These are phyloP conservation scores for Onygenales sp. DNA, from an alignment of 2,329 filamentous ascomycete genomes.

Conservation along the genomic window DNA sequence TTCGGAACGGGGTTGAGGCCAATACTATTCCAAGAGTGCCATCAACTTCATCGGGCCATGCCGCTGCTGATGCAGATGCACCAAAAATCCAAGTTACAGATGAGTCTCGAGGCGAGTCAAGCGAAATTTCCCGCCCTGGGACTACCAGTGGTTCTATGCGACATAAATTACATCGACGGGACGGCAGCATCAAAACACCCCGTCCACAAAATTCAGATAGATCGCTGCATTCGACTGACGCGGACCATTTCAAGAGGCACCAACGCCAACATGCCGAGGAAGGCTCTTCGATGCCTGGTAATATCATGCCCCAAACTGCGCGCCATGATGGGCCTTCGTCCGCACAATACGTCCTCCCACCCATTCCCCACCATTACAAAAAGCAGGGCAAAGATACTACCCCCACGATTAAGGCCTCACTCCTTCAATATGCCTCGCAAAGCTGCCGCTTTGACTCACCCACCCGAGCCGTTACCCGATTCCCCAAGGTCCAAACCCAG, in stretches of 20 bases:
- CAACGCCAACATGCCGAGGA: slow-evolving; percentile 1
- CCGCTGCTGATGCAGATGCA: slow-evolving; percentile 28
- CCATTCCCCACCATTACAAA: slow-evolving; percentile 27
- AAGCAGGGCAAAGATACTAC: slow-evolving; percentile 23
- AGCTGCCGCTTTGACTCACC: slow-evolving; percentile 30
- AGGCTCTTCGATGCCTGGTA: neutral
- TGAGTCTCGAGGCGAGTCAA: slow-evolving; percentile 36
- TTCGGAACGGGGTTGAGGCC: slow-evolving; percentile 27
- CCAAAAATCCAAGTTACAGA: slow-evolving; percentile 71
- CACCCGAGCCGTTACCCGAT: slow-evolving; percentile 37
- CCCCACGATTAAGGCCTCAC: slow-evolving; percentile 32
- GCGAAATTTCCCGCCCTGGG: slow-evolving; percentile 18
- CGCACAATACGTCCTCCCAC: slow-evolving; percentile 19
- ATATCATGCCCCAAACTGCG: slow-evolving; percentile 1
- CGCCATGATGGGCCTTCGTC: slow-evolving; percentile 2
- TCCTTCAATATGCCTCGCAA: slow-evolving; percentile 29
- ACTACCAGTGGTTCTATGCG: slow-evolving; percentile 14
- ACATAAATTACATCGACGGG: slow-evolving; percentile 23
- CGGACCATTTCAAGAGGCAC: slow-evolving; percentile 1
- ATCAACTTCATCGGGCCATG: slow-evolving; percentile 16
- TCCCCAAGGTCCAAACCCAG: slow-evolving; percentile 42
- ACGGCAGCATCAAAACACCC: slow-evolving; percentile 22
- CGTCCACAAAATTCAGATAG: slow-evolving; percentile 15
- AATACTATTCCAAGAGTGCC: slow-evolving; percentile 13
- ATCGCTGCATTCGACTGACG: slow-evolving; percentile 6